phyloP scores from a whole-genome alignment of 2,329 filamentous ascomycete genomes.

The Alternaria rosae region DNA sequence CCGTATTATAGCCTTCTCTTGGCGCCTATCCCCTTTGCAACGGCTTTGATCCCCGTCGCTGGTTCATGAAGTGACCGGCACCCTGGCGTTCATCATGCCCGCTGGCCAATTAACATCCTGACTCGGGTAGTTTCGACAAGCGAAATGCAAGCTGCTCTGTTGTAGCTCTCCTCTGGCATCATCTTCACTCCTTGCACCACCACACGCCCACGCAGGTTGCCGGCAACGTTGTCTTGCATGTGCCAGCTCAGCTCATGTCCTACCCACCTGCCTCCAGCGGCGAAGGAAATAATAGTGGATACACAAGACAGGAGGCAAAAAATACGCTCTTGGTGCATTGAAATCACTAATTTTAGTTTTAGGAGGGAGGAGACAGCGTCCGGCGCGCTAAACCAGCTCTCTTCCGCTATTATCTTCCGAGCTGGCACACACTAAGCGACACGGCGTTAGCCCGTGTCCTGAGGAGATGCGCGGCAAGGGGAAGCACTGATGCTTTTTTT shows the following conservation, averaged over 20 bases:
- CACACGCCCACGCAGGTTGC: background rate
- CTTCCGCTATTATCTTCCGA: background rate
- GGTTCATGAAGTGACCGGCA: background rate
- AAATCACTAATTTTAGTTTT: conserved; percentile 2
- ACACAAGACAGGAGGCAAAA: background rate
- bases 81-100: conserved; percentile 3
- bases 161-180: background rate
- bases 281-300: background rate
- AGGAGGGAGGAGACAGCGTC: background rate
- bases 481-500: background rate
- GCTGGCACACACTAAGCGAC: background rate
- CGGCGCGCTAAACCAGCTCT: background rate
- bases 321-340: background rate
- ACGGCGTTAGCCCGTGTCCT: background rate
- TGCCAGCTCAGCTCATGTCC: conserved; percentile 1
- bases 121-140: background rate
- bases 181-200: background rate
- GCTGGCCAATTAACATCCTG: background rate
- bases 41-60: conserved; percentile 1
- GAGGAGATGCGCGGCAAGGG: background rate
- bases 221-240: background rate
- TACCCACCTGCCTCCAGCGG: background rate
- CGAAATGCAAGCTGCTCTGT: background rate
- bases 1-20: conserved; percentile 2
- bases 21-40: conserved; percentile 3